Base-by-base conservation (phyloP, 2,329 filamentous ascomycete species). In the Hyphodiscus sp. region DNA sequence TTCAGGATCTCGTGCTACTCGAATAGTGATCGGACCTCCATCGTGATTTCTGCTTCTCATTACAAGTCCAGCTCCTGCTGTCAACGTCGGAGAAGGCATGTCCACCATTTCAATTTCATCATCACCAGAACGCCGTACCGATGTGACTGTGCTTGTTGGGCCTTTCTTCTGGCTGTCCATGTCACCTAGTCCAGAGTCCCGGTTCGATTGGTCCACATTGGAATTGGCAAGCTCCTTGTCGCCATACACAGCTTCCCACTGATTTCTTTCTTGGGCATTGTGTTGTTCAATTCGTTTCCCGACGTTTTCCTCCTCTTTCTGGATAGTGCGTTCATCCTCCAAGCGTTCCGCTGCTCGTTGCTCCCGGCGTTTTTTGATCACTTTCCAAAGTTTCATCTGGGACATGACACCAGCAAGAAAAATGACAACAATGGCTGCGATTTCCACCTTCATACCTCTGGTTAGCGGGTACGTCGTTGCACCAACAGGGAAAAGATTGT, bases 401-500 rank as follows among this genome's bases (percentile, higher is more conserved):
- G 89, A 95, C 44, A 95, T 77, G 20, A 96, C 74, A 2, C 91
- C 91, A 18, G 88, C 74, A 10, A 90, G 68, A 54, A 81, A 85
- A 19, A 96, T 74, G 26, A 96, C 79, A 50, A 96, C 72, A 20
- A 87, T 87, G 1, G 82, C 80, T 0, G 89, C 91, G 29, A 90
- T 81, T 68, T 97, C 92, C 15, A 94, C 91, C 41, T 83, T 82
- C 52, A 96, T 94, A 2, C 89, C 89, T 62, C 85, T 87, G 0
- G 90, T 96, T 13, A 96, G 73, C 0, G 92, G 92, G 67, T 95
- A 97, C 0, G 87, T 90, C 47, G 77, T 76, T 1, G 87, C 86
- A 41, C 82, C 80, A 1, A 90, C 72, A 0, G 91, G 91, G 64
- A 97, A 97, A 0, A 91, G 74, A 49, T 87, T 77, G 43, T 83